phyloP scores from a whole-genome alignment of 2,329 filamentous ascomycete genomes.

The Sclerotiophoma versabilis region DNA sequence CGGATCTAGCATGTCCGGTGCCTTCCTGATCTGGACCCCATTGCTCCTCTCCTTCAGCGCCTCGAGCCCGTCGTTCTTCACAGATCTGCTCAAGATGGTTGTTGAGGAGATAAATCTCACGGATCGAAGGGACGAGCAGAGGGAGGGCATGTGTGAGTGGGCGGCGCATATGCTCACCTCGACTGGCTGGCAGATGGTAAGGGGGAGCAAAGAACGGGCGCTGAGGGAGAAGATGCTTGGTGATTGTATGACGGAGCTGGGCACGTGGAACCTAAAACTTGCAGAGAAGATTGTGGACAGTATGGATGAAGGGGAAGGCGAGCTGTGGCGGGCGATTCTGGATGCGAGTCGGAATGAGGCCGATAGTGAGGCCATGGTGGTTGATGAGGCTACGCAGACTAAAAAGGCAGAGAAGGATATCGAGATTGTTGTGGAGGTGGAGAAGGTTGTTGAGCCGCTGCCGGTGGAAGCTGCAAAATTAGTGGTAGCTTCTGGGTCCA shows the following conservation, averaged over 20 bases:
- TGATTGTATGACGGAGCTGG: constrained; percentile 47
- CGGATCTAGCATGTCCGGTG: constrained; percentile 50
- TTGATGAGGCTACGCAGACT: constrained; percentile 9
- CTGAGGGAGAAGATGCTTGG: constrained; percentile 21
- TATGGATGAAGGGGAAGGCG: constrained; percentile 18
- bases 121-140: constrained; percentile 36
- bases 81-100: constrained; percentile 49
- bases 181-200: constrained; percentile 44
- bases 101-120: constrained; percentile 42
- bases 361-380: constrained; percentile 12
- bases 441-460: not conserved
- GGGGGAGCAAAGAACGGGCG: constrained; percentile 16
- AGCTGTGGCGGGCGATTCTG: constrained; percentile 37
- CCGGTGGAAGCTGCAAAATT: not conserved
- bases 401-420: not conserved
- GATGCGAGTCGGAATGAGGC: constrained; percentile 34
- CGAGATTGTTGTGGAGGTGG: not conserved
- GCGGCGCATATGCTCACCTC: constrained; percentile 56
- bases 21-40: constrained; percentile 55
- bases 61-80: constrained; percentile 45
- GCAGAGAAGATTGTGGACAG: constrained; percentile 42
- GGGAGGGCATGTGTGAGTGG: constrained; percentile 59
- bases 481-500: not conserved
- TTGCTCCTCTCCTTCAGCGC: constrained; percentile 49
- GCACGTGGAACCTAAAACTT: constrained; percentile 48